Evolutionary conservation across 1,284 basidiomycete species (phyloP), one percentile per base, ranked within the genome.

Genomic region (Austropuccinia psidii): DNA sequence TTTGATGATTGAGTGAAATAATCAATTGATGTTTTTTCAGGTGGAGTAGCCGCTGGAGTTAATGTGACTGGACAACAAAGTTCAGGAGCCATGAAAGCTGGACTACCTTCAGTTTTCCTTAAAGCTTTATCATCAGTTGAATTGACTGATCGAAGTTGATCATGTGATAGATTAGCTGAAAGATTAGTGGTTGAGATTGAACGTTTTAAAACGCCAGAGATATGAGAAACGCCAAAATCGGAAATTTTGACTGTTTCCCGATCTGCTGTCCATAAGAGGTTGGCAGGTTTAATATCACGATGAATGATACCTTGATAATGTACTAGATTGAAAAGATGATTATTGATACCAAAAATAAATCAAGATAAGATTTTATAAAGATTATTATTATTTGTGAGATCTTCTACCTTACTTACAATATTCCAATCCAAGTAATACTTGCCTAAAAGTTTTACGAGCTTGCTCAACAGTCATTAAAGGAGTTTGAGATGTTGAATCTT

Each of bases 251-350:
- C 93, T 74, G 85, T 85, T 54, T 77, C 77, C 57, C 89, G 87
- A 81, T 93, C 89, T 41, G 85, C 85, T 19, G 90, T 90, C 87
- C 90, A 93, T 19, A 99, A 86, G 41, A 99, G 87, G 81, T 99
- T 99, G 74, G 92, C 93, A 13, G 96, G 96, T 81, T 98, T 98
- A 84, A 98, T 98, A 82, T 99, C 96, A 74, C 96, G 91, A 82
- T 99, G 96, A 66, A 98, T 98, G 81, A 99, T 97, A 43, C 95
- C 95, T 80, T 98, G 92, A 78, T 90, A 87, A 80, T 98, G 95
- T 6, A 98, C 92, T 94, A 78, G 4, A 75, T 19, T 27, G 13
- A 0, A n/a, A 19, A 24, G 6, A 62, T 13, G 21, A n/a, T 58
- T 35, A 47, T 6, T 35, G 27, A 2, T 37, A 50, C 24, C 69